Evolutionary conservation across 2,329 filamentous ascomycete genomes (phyloP).

Genomic region (Cladophialophora psammophila): DNA sequence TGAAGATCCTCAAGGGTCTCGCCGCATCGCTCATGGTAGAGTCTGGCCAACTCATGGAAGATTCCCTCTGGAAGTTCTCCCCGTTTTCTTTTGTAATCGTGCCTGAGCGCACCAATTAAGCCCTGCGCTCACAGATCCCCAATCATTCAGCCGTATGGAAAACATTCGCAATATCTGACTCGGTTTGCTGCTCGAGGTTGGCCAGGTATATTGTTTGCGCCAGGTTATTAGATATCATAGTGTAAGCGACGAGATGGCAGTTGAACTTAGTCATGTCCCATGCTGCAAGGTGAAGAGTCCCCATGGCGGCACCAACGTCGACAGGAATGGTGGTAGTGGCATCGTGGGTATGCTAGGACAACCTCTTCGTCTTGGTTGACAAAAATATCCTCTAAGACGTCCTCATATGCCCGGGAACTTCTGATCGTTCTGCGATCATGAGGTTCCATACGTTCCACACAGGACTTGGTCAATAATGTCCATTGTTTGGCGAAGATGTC

Average conservation of each 20-base stretch:
- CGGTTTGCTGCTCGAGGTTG: not conserved
- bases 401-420: too few species aligned
- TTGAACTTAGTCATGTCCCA: not conserved
- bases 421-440: too few species aligned
- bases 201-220: not conserved
- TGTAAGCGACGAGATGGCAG: not conserved
- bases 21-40: not conserved
- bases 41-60: not conserved
- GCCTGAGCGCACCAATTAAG: not conserved
- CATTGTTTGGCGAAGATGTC: too few species aligned
- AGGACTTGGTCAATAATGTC: too few species aligned
- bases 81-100: not conserved
- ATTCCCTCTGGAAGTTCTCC: not conserved
- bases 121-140: not conserved
- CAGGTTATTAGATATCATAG: too few species aligned
- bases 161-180: not conserved
- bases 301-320: too few species aligned
- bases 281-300: not conserved
- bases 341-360: not conserved
- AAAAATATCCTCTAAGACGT: too few species aligned
- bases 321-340: not conserved
- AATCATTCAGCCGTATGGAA: not conserved
- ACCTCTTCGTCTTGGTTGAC: too few species aligned
- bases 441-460: too few species aligned
- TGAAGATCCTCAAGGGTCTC: not conserved